Evolutionary conservation across 305 asterid species (phyloP).

Genomic region (Fraxinus velutina): DNA sequence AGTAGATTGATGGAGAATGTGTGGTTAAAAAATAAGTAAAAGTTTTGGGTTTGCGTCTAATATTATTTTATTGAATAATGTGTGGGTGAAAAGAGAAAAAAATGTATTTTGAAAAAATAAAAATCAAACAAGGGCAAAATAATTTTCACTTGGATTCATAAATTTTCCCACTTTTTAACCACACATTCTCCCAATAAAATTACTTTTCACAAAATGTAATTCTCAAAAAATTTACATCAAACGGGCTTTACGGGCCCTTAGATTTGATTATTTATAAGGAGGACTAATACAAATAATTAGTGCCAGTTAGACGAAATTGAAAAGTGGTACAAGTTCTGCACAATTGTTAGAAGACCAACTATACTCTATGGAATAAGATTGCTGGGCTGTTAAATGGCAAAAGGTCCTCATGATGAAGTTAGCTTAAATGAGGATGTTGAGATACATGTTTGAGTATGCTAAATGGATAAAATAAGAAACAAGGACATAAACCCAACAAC

Average conservation of each 20-base stretch:
- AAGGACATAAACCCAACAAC: background rate
- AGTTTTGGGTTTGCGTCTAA: no score
- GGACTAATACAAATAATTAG: background rate
- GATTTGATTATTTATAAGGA: background rate
- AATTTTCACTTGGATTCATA: background rate
- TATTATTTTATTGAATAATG: no score
- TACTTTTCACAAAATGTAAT: background rate
- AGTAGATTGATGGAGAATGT: no score
- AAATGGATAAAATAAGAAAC: background rate
- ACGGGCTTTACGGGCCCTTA: background rate
- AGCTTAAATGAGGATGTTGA: background rate
- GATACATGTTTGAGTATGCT: background rate
- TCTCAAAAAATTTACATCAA: background rate
- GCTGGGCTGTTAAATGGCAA: background rate
- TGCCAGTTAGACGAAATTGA: background rate
- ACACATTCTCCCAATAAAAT: background rate
- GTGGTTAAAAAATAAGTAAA: no score
- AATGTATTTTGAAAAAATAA: no score
- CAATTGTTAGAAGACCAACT: background rate
- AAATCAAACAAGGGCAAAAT: background rate
- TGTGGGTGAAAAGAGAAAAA: no score
- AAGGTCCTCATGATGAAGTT: background rate
- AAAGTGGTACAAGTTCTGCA: background rate
- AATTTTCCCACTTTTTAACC: background rate
- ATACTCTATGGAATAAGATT: background rate